These are phyloP conservation scores for Kodamaea restingae DNA, from an alignment of 805 yeast species.

Conservation along the genomic window DNA sequence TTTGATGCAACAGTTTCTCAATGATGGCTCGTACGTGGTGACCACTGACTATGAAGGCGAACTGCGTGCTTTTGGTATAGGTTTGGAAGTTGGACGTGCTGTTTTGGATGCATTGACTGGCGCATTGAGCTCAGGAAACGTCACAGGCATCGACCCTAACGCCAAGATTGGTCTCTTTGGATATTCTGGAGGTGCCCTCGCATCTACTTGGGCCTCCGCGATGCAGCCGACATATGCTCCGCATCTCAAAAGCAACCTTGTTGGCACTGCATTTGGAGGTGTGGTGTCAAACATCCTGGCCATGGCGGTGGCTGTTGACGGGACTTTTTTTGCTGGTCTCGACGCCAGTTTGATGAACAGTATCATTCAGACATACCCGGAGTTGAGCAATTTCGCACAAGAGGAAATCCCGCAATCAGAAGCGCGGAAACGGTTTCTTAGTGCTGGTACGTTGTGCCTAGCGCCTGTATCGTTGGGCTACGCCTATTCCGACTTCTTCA, in stretches of 20 bases:
- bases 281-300: slow-evolving; percentile 32
- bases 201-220: slow-evolving; percentile 36
- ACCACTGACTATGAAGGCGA: slow-evolving; percentile 35
- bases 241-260: slow-evolving; percentile 18
- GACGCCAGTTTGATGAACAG: slow-evolving; percentile 28
- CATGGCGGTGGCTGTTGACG: slow-evolving; percentile 22
- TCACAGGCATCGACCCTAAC: slow-evolving; percentile 18
- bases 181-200: slow-evolving; percentile 36
- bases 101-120: slow-evolving; percentile 30
- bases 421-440: background rate
- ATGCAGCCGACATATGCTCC: slow-evolving; percentile 35
- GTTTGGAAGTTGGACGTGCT: slow-evolving; percentile 27
- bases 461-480: background rate
- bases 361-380: slow-evolving; percentile 29
- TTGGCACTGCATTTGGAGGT: slow-evolving; percentile 37
- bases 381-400: slow-evolving; percentile 6
- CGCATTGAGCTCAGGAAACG: slow-evolving; percentile 15
- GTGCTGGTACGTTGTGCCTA: background rate
- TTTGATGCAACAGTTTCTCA: slow-evolving; percentile 12
- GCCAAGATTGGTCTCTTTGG: slow-evolving; percentile 30
- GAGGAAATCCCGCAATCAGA: background rate
- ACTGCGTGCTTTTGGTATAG: slow-evolving; percentile 27
- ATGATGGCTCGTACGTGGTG: slow-evolving; percentile 31
- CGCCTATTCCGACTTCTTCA: slow-evolving; percentile 6
- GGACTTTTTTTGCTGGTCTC: slow-evolving; percentile 26